These are phyloP conservation scores for Tricholoma flavovirens DNA, from an alignment of 768 basidiomycete genomes.

Conservation along the genomic window DNA sequence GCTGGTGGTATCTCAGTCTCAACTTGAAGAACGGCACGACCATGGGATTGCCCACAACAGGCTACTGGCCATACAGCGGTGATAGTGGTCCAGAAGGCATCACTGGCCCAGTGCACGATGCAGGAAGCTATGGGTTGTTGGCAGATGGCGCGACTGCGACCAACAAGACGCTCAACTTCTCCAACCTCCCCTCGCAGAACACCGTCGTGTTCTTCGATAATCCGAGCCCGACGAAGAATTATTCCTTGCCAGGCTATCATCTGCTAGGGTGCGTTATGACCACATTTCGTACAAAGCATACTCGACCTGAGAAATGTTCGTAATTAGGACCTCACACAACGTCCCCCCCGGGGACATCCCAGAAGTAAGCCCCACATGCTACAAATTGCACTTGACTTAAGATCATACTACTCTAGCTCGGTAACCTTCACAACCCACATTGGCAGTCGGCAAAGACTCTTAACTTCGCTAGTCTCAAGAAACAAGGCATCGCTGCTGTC, in stretches of 20 bases:
- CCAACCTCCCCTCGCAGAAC: conserved; percentile 12
- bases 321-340: conserved; percentile 18
- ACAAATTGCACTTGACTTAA: not conserved
- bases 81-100: conserved; percentile 23
- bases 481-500: conserved; percentile 18
- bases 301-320: not conserved
- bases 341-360: conserved; percentile 17
- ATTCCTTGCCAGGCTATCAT: conserved; percentile 21
- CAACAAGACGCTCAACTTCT: conserved; percentile 14
- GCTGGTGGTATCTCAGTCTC: conserved; percentile 28
- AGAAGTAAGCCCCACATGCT: conserved; percentile 12
- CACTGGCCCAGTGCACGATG: conserved; percentile 22
- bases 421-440: conserved; percentile 27
- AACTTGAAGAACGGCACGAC: conserved; percentile 24
- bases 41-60: conserved; percentile 24
- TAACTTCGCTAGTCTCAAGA: conserved; percentile 17
- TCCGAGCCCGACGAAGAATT: conserved; percentile 26
- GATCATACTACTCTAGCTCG: conserved; percentile 11
- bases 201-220: conserved; percentile 27
- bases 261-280: conserved; percentile 20
- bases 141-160: conserved; percentile 13
- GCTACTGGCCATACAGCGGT: conserved; percentile 28
- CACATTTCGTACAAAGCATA: not conserved
- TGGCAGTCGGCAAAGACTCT: conserved; percentile 26
- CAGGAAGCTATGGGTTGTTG: conserved; percentile 19